phyloP scores from a whole-genome alignment of 1,139 yeast genomes.

The Lodderomyces margitis region DNA sequence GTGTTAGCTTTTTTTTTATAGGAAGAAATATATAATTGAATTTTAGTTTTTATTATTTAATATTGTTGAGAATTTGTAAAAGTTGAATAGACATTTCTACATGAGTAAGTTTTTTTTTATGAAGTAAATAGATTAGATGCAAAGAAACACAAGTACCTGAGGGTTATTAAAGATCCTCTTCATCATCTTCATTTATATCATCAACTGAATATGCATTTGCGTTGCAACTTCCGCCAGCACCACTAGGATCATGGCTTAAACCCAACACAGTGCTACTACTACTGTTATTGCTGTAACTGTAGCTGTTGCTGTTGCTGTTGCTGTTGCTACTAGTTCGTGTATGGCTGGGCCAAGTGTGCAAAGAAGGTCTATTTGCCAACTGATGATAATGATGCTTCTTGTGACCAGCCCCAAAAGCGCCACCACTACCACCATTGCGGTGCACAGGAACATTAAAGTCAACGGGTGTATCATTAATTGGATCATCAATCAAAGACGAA shows the following conservation, averaged over 20 bases:
- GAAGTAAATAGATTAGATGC: no score
- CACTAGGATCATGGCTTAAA: not conserved
- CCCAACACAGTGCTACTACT: not conserved
- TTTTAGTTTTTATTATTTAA: not conserved
- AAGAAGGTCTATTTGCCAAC: not conserved
- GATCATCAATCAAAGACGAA: slow-evolving; percentile 21
- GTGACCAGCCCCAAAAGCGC: not conserved
- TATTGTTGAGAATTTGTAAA: no score
- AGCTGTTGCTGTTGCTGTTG: not conserved
- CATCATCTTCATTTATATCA: slow-evolving; percentile 5
- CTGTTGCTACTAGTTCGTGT: not conserved
- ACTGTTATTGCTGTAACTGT: not conserved
- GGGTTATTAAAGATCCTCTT: slow-evolving; percentile 2
- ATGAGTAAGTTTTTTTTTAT: no score
- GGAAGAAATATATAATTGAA: no score
- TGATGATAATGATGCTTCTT: slow-evolving; percentile 1
- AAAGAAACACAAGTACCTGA: no score
- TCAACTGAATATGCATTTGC: not conserved
- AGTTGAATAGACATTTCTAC: no score
- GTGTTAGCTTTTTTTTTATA: no score
- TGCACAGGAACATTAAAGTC: slow-evolving; percentile 32
- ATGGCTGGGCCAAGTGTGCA: not conserved
- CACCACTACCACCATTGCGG: not conserved
- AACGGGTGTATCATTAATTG: slow-evolving; percentile 43
- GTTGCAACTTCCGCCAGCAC: not conserved